Conservation (phyloP, 2,329 filamentous ascomycete species). For the Uncinocarpus reesii region DNA sequence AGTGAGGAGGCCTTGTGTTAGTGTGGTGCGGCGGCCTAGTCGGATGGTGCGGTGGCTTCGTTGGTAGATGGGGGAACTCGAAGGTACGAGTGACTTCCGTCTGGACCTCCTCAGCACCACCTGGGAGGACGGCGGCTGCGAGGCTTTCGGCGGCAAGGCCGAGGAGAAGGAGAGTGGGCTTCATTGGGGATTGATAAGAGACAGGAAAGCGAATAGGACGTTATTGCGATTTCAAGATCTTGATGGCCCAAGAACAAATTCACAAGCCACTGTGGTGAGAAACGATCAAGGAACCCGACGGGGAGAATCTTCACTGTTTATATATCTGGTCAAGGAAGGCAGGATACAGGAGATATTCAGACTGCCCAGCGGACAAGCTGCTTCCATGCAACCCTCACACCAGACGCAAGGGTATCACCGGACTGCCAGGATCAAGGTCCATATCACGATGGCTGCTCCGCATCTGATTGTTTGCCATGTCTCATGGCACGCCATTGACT, state of each 20-base stretch:
- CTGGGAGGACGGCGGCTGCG: conserved; percentile 3
- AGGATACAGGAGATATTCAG: conserved; percentile 3
- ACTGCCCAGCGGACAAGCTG: neutral
- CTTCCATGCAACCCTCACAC: conserved; percentile 8
- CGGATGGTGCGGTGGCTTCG: neutral
- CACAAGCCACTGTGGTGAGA: neutral
- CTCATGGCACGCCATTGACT: conserved; percentile 6
- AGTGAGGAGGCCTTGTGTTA: neutral
- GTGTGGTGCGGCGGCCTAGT: neutral
- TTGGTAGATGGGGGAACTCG: conserved; percentile 1
- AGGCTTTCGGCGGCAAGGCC: conserved; percentile 10
- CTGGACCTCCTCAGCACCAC: neutral
- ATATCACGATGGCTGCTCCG: neutral
- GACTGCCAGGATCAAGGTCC: conserved; percentile 6
- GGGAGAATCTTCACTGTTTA: conserved; percentile 8
- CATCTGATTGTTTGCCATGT: neutral
- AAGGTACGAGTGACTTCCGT: conserved; percentile 2
- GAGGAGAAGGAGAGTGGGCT: conserved; percentile 10
- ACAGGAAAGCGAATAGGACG: neutral
- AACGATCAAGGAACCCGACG: neutral
- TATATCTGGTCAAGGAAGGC: conserved; percentile 5
- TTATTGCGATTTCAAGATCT: neutral
- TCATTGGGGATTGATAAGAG: conserved; percentile 3
- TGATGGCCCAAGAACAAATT: neutral
- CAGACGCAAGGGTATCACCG: conserved; percentile 8